These are phyloP conservation scores for Hygrocybe coccinea DNA, from an alignment of 768 basidiomycete species.

Conservation along the genomic window DNA sequence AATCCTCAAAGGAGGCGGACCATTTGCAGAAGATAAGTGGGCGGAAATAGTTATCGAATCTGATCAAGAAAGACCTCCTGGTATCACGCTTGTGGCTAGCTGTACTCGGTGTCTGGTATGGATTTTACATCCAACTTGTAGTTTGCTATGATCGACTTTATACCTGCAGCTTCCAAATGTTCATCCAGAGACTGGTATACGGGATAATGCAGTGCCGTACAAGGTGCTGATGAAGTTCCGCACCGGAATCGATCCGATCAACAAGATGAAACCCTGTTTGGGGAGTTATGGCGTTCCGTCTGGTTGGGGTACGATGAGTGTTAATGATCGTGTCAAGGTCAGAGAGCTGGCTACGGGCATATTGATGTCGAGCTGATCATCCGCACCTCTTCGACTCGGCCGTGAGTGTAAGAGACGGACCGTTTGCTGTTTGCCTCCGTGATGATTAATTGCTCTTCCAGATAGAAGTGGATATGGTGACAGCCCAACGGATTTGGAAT, in stretches of 20 bases:
- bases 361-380: background rate
- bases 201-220: constrained; percentile 69
- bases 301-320: constrained; percentile 47
- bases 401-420: too few relatives aligned
- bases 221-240: constrained; percentile 74
- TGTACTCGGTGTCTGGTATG: constrained; percentile 68
- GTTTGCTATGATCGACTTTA: background rate
- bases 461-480: too few relatives aligned
- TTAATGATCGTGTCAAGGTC: constrained; percentile 59
- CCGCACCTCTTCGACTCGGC: background rate
- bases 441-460: too few relatives aligned
- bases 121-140: constrained; percentile 7
- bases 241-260: constrained; percentile 47
- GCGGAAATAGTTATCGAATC: constrained; percentile 49
- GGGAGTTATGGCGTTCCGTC: constrained; percentile 60
- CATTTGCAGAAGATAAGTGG: constrained; percentile 71
- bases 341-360: constrained; percentile 24
- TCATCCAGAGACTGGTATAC: constrained; percentile 54
- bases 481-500: too few relatives aligned
- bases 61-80: constrained; percentile 22
- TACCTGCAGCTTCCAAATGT: constrained; percentile 64
- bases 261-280: constrained; percentile 53
- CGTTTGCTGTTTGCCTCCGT: too few relatives aligned
- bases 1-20: constrained; percentile 57
- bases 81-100: constrained; percentile 58